A percentile compares a stretch with the other conserved stretches of the same genome.
Evolutionary conservation across 768 basidiomycete species (phyloP).

Genomic region (Leccinum olivaceopallidum): DNA sequence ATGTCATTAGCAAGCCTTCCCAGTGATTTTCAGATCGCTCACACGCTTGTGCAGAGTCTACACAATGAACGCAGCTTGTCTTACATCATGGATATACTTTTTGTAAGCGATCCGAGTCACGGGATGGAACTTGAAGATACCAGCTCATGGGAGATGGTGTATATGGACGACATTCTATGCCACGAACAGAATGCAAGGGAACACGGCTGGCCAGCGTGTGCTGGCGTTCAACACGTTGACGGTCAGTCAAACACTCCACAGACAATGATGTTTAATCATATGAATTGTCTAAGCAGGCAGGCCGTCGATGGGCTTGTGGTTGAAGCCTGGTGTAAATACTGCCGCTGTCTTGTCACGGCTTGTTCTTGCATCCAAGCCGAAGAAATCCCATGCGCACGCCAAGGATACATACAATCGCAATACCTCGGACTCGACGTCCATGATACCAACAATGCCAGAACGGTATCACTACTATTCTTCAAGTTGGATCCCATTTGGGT

Average conservation of each 20-base stretch:
- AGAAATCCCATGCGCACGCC: constrained; percentile 60
- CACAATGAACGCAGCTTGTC: constrained; percentile 71
- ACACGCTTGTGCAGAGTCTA: constrained; percentile 42
- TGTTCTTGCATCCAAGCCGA: constrained; percentile 42
- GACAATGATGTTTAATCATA: neutral
- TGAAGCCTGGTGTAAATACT: constrained; percentile 55
- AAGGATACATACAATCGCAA: constrained; percentile 11
- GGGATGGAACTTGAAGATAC: constrained; percentile 92
- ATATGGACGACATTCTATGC: constrained; percentile 58
- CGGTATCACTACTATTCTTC: constrained; percentile 78
- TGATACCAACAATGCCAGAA: constrained; percentile 60
- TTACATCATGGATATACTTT: constrained; percentile 80
- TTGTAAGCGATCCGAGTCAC: constrained; percentile 70
- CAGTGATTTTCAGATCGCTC: constrained; percentile 64
- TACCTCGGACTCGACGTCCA: neutral
- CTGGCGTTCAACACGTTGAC: constrained; percentile 9
- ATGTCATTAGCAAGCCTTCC: constrained; percentile 54
- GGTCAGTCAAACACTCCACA: constrained; percentile 9
- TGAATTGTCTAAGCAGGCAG: constrained; percentile 52
- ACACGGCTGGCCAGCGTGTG: constrained; percentile 17
- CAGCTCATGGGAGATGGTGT: constrained; percentile 63
- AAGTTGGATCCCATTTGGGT: constrained; percentile 78
- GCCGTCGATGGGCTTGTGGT: constrained; percentile 85
- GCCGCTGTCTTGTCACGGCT: constrained; percentile 55
- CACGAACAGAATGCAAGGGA: constrained; percentile 6